Evolutionary conservation across 345 rosid genomes (phyloP), one percentile per base, ranked within the genome.

Genomic region (Cardamine occulta): DNA sequence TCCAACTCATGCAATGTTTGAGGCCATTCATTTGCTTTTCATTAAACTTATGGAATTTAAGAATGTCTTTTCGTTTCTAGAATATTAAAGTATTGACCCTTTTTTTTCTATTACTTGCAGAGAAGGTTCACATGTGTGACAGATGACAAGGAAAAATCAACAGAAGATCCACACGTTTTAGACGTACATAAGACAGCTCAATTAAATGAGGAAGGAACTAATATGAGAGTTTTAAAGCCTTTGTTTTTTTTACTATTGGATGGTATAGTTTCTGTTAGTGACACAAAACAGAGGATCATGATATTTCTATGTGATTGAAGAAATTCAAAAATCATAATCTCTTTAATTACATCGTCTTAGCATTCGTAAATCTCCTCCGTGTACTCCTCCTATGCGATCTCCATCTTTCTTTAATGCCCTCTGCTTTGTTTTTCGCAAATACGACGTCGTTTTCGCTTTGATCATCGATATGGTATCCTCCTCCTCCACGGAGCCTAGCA

Each of bases 371-470:
- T 51, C 63, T 68, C 35, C 47, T 76, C 23, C 70, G 37, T 15
- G 11, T 40, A 61, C 3, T 37, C 18, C 63, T 75, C 64, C 79
- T 74, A 34, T 34, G 68, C 2, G 58, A 76, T 62, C 70, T 62
- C 80, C 74, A 76, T 44, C 65, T 76, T 52, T 62, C 74, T 15
- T 77, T 70, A 18, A 77, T 70, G 34, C 63, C 58, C 28, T 63
- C 76, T 26, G 13, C 52, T 55, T 77, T 70, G 51, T 0, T 63
- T 3, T 45, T 55, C 28, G 63, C 80, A 35, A 56, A 9, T 35
- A 8, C 37, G 1, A 35, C 23, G 6, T 1, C 12, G 26, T 70
- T 24, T 63, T 15, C 0, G 37, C 3, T 17, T 45, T 23, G 70
- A 19, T 70, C 42, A 19, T 55, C 37, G 18, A 24, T 63, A 54